Evolutionary conservation across 306 rosid genomes (phyloP), one percentile per base, ranked within the genome.

Genomic region (Prunus armeniaca): DNA sequence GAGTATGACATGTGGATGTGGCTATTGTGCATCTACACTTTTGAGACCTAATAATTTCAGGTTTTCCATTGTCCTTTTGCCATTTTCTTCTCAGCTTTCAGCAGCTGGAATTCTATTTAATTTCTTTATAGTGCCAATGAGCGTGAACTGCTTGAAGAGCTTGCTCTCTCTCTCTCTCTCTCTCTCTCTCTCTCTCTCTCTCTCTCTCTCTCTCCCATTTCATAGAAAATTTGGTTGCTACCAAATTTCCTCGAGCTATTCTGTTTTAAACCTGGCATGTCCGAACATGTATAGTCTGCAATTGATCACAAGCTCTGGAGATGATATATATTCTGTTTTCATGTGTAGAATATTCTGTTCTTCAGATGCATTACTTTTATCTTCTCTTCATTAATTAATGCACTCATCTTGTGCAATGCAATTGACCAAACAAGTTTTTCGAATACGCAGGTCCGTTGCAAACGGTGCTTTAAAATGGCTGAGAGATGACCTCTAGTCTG

Each of bases 391-490:
- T 63, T 63, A 34, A 34, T 34, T 34, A 72, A 12, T 20, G 73
- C 20, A 27, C 41, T 18, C 4, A 28, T 34, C 13, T 51, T 51
- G 0, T 51, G 25, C 74, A 51, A 25, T 10, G 41, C 41, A 22
- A 47, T 65, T 72, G 81, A 68, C 77, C 19, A 7, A 56, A 73
- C 60, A 56, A 49, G 22, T 14, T 50, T 52, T 15, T 68, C 56
- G 45, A 67, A 81, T 73, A 68, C 77, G 86, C 93, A 92, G 97
- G 84, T 88, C 92, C 38, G 88, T 90, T 52, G 91, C 97, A 68
- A 86, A 87, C 80, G 97, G 93, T 79, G 97, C 96, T 71, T 77
- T 95, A 49, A 92, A 88, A 87, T 95, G 98, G 98, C 84, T 95
- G 76, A 95, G 89, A 79, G 97, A 95, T 77, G 90, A 90, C 75